phyloP scores from a whole-genome alignment of 1,284 basidiomycete genomes.

The Kwoniella shivajii region DNA sequence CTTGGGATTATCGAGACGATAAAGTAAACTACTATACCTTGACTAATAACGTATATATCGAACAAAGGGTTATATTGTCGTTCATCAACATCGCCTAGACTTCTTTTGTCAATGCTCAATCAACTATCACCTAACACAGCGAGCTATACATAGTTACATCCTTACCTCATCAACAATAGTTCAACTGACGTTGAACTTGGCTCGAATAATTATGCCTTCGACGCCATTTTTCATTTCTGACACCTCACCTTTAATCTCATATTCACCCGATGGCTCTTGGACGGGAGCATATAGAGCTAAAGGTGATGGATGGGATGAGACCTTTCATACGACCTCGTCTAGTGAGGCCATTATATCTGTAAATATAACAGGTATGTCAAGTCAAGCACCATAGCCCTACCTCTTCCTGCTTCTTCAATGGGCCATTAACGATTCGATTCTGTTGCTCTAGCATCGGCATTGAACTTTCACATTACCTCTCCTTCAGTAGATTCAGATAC shows the following conservation, averaged over 20 bases:
- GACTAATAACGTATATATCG: too few species aligned
- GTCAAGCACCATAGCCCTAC: neutral
- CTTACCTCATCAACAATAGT: too few species aligned
- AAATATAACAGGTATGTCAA: conserved; percentile 29
- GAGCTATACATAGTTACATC: too few species aligned
- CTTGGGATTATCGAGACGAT: too few species aligned
- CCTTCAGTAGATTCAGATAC: neutral
- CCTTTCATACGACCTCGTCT: conserved; percentile 24
- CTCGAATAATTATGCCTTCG: conserved; percentile 11
- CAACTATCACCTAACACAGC: too few species aligned
- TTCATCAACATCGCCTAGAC: too few species aligned
- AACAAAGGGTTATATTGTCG: too few species aligned
- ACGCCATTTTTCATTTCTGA: conserved; percentile 36
- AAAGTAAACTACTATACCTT: too few species aligned
- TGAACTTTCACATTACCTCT: too few species aligned
- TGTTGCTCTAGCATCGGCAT: neutral
- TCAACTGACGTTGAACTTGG: neutral
- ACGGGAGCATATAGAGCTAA: conserved; percentile 24
- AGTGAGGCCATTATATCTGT: conserved; percentile 12
- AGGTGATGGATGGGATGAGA: conserved; percentile 40
- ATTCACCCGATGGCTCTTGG: conserved; percentile 26
- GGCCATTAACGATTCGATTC: neutral
- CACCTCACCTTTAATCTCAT: conserved; percentile 36
- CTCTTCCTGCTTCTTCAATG: conserved; percentile 4
- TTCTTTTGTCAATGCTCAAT: too few species aligned